phyloP scores from a whole-genome alignment of 306 rosid genomes.

The Cyamopsis tetragonoloba region DNA sequence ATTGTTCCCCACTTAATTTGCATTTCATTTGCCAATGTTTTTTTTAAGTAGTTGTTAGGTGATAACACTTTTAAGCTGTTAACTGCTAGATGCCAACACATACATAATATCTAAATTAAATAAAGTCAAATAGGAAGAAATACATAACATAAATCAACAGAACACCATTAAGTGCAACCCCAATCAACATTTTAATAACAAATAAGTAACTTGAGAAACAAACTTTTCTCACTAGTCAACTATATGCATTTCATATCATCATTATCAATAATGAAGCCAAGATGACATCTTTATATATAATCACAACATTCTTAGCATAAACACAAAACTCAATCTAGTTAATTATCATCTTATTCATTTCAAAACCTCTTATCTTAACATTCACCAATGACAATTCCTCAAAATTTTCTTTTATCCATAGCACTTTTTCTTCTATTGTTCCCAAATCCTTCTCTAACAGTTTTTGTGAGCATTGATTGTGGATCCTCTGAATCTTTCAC shows the following conservation, averaged over 20 bases:
- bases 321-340: slow-evolving; percentile 8
- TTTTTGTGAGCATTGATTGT: slow-evolving; percentile 42
- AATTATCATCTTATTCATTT: neutral
- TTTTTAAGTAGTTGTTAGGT: neutral
- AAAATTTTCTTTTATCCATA: neutral
- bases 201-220: neutral
- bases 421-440: slow-evolving; percentile 20
- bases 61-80: neutral
- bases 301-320: slow-evolving; percentile 11
- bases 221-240: slow-evolving; percentile 16
- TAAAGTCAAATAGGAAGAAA: neutral
- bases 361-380: neutral
- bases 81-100: neutral
- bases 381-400: slow-evolving; percentile 26
- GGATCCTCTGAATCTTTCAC: slow-evolving; percentile 33
- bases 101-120: neutral
- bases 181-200: neutral
- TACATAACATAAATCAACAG: neutral
- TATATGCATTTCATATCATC: neutral
- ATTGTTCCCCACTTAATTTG: neutral
- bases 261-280: neutral
- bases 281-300: slow-evolving; percentile 5
- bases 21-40: neutral
- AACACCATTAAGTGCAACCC: neutral
- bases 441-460: slow-evolving; percentile 27